A percentile compares a stretch with the other conserved stretches of the same genome.
These are phyloP conservation scores for Elsinoe perseae DNA, from an alignment of 2,329 filamentous ascomycete genomes.

Conservation along the genomic window DNA sequence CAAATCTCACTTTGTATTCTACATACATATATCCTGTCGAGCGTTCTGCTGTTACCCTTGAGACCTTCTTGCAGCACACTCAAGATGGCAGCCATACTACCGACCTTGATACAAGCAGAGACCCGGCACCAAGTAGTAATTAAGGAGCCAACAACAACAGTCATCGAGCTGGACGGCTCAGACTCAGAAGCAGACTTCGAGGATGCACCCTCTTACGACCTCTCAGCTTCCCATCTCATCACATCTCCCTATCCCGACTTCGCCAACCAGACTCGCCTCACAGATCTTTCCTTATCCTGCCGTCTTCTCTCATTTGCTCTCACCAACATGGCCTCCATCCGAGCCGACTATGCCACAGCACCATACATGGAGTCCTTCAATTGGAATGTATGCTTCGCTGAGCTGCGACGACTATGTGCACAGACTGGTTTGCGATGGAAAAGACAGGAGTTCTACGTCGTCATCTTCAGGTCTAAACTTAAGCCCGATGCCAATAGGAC, in stretches of 20 bases:
- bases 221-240: neutral
- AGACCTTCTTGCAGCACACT: neutral
- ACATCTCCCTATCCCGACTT: neutral
- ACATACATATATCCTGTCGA: too few species aligned
- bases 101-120: neutral
- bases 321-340: constrained; percentile 53
- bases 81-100: neutral
- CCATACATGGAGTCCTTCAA: constrained; percentile 70
- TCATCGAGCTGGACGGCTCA: neutral
- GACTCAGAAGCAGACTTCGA: constrained; percentile 2
- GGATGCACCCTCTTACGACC: neutral
- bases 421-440: constrained; percentile 50
- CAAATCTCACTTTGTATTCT: neutral
- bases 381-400: constrained; percentile 56
- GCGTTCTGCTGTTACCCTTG: neutral
- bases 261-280: constrained; percentile 1
- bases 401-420: constrained; percentile 47
- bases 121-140: neutral
- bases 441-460: constrained; percentile 66
- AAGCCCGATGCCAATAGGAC: constrained; percentile 59
- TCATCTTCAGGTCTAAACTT: constrained; percentile 72
- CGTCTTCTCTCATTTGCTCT: constrained; percentile 66
- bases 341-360: constrained; percentile 67
- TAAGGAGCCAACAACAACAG: neutral
- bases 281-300: constrained; percentile 38